These are phyloP conservation scores for Pachysandra terminalis DNA, from an alignment of 164 flowering plant genomes.

Conservation along the genomic window DNA sequence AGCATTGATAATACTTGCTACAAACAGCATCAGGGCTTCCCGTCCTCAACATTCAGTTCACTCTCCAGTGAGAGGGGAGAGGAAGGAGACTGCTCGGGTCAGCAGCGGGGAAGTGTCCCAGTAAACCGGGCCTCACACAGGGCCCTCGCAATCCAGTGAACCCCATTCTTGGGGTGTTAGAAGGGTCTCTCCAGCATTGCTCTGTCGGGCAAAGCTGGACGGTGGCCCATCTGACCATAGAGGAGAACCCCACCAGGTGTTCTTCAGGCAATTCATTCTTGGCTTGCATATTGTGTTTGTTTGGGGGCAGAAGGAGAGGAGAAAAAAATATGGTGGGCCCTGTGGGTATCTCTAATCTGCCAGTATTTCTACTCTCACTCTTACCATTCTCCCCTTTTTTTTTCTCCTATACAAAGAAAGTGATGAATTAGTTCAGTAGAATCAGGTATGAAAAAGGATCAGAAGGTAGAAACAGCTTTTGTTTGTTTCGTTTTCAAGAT, in stretches of 20 bases:
- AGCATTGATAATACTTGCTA: slow-evolving; percentile 30
- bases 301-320: neutral
- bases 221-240: slow-evolving; percentile 14
- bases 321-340: neutral
- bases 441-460: slow-evolving; percentile 4
- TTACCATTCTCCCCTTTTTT: neutral
- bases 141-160: slow-evolving; percentile 57
- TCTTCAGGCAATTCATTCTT: slow-evolving; percentile 34
- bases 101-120: slow-evolving; percentile 50
- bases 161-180: neutral
- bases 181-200: slow-evolving; percentile 11
- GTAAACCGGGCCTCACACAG: slow-evolving; percentile 44
- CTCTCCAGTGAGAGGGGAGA: slow-evolving; percentile 31
- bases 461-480: neutral
- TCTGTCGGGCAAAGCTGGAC: slow-evolving; percentile 17
- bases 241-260: slow-evolving; percentile 14
- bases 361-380: neutral
- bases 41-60: slow-evolving; percentile 26
- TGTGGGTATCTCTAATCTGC: neutral
- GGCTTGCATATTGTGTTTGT: slow-evolving; percentile 19
- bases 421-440: slow-evolving; percentile 2
- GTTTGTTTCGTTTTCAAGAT: neutral
- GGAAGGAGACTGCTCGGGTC: slow-evolving; percentile 46
- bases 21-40: slow-evolving; percentile 29
- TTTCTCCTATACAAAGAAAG: slow-evolving; percentile 9